These are phyloP conservation scores for Chaetoceros tenuissimus DNA, from an alignment of 108 stramenopile genomes.

Conservation along the genomic window DNA sequence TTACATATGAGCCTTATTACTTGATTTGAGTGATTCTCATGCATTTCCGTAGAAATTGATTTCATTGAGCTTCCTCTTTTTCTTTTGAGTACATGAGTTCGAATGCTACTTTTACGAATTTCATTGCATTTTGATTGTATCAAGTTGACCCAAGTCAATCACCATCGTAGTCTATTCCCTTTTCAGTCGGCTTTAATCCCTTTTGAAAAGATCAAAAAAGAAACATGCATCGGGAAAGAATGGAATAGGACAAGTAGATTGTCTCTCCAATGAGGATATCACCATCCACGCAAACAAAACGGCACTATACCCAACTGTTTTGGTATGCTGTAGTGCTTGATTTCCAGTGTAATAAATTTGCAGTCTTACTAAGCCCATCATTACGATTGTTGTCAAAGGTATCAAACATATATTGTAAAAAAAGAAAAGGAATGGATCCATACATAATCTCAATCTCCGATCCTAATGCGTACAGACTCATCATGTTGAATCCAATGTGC, in stretches of 20 bases:
- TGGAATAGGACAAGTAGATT: constrained; percentile 54
- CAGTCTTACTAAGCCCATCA: constrained; percentile 24
- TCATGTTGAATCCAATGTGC: constrained; percentile 75
- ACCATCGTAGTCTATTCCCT: no score
- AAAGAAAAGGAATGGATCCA: constrained; percentile 41
- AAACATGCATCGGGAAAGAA: constrained; percentile 70
- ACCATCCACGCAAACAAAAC: constrained; percentile 82
- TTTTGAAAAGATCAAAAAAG: no score
- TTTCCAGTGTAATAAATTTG: not conserved
- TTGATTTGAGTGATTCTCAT: no score
- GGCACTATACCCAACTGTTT: constrained; percentile 71
- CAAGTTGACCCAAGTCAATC: no score
- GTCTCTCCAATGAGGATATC: constrained; percentile 40
- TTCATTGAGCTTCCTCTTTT: no score
- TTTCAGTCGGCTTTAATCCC: no score
- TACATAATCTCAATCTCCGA: constrained; percentile 38
- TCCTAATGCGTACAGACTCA: constrained; percentile 54
- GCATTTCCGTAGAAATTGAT: no score
- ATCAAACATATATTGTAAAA: constrained; percentile 58
- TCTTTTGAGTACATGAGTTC: no score
- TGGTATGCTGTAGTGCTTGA: constrained; percentile 12
- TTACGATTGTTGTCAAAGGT: constrained; percentile 38
- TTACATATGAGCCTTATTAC: no score
- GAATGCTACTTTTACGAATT: no score
- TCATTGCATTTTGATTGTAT: no score